Evolutionary conservation across 495 filamentous ascomycete genomes (phyloP).

Genomic region (Bacidia rubella): DNA sequence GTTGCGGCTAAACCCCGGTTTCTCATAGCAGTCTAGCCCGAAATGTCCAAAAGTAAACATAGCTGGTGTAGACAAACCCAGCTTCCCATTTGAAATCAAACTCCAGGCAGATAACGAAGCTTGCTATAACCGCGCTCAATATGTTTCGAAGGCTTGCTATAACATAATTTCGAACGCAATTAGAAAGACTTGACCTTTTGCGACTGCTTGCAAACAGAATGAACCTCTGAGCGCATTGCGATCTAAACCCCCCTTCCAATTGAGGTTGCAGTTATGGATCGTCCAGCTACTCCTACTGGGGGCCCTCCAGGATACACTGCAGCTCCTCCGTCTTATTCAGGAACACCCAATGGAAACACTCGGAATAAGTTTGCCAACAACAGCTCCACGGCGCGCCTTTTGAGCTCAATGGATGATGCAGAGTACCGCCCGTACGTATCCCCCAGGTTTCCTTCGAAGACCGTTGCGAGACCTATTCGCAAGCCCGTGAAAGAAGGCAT

Average conservation of each 20-base stretch:
- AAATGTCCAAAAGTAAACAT: neutral
- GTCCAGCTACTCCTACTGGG: conserved; percentile 20
- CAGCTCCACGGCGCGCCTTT: conserved; percentile 47
- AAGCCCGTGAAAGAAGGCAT: conserved; percentile 8
- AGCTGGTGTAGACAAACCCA: no score
- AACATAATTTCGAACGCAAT: no score
- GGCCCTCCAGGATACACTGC: conserved; percentile 19
- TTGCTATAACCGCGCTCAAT: no score
- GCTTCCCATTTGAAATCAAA: no score
- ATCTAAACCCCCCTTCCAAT: neutral
- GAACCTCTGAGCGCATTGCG: neutral
- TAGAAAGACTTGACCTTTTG: no score
- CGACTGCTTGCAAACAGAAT: neutral
- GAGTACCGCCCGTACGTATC: conserved; percentile 34
- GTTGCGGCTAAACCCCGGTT: neutral
- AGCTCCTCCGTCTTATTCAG: conserved; percentile 24
- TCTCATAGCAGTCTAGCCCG: neutral
- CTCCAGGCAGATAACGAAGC: no score
- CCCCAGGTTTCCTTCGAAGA: conserved; percentile 6
- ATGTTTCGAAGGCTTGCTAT: no score
- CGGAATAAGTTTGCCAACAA: conserved; percentile 23
- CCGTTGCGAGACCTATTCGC: conserved; percentile 7
- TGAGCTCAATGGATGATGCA: conserved; percentile 39
- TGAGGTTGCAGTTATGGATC: conserved; percentile 14
- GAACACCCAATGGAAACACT: conserved; percentile 23